Evolutionary conservation across 1,139 yeast genomes (phyloP).

Genomic region (Hanseniaspora gamundiae): DNA sequence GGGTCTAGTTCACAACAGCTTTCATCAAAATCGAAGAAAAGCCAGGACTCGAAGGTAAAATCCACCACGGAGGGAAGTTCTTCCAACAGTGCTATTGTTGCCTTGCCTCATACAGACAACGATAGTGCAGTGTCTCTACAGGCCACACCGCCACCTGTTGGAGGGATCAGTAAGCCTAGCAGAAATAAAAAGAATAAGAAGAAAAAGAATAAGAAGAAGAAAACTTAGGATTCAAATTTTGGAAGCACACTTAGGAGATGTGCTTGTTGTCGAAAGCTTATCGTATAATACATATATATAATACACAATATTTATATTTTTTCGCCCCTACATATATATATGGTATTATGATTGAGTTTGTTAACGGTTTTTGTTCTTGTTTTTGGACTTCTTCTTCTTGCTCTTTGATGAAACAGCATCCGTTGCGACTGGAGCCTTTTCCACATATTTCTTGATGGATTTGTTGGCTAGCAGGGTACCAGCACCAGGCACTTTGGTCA

Average conservation of each 20-base stretch:
- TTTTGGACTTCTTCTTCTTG: conserved; percentile 10
- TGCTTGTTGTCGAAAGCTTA: not conserved
- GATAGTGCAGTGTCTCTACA: not conserved
- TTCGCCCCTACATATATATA: not conserved
- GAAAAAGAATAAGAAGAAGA: conserved; percentile 12
- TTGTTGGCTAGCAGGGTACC: conserved; percentile 19
- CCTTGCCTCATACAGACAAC: not conserved
- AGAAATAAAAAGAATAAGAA: conserved; percentile 14
- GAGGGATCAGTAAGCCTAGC: not conserved
- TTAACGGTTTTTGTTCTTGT: too few species aligned
- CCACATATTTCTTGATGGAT: conserved; percentile 18
- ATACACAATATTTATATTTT: not conserved
- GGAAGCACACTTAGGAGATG: not conserved
- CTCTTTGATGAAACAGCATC: conserved; percentile 1
- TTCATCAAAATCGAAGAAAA: not conserved
- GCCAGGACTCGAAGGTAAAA: not conserved
- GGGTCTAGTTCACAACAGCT: not conserved
- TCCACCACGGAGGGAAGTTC: not conserved
- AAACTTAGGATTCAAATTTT: conserved; percentile 1
- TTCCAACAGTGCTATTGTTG: not conserved
- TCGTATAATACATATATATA: not conserved
- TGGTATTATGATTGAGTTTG: not conserved
- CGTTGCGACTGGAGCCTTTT: conserved; percentile 2
- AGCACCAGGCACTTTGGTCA: conserved; percentile 15
- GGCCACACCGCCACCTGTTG: not conserved